phyloP scores from a whole-genome alignment of 768 basidiomycete species.

The Amanita subjunquillea region DNA sequence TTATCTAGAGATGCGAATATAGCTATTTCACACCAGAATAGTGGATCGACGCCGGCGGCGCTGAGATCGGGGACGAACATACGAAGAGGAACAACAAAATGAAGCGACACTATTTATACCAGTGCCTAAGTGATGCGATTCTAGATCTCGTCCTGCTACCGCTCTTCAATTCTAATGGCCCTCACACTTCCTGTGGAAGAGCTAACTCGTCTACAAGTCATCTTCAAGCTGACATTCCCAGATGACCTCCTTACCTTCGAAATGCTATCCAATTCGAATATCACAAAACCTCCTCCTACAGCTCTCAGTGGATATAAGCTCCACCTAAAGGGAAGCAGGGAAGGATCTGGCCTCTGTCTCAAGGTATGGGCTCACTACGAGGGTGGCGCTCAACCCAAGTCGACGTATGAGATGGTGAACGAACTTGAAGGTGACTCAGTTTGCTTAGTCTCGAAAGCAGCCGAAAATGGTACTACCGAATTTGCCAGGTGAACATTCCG shows the following conservation, averaged over 20 bases:
- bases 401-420: background rate
- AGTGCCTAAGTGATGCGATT: background rate
- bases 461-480: background rate
- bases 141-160: background rate
- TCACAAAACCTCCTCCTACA: background rate
- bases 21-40: conserved; percentile 1
- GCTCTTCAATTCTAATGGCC: conserved; percentile 1
- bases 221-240: conserved; percentile 5
- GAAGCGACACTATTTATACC: conserved; percentile 1
- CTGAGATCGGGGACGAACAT: background rate
- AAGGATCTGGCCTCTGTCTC: conserved; percentile 5
- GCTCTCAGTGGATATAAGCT: conserved; percentile 4
- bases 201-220: conserved; percentile 4
- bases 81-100: background rate
- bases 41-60: background rate
- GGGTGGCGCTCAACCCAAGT: background rate
- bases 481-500: background rate
- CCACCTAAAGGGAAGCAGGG: conserved; percentile 6
- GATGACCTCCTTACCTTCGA: conserved; percentile 6
- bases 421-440: background rate
- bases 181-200: conserved; percentile 8
- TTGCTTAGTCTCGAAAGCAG: background rate
- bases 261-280: conserved; percentile 3
- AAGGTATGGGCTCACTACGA: conserved; percentile 7
- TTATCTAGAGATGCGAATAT: conserved; percentile 1